Conservation (phyloP, 768 basidiomycete genomes). For the Filobasidium floriforme region DNA sequence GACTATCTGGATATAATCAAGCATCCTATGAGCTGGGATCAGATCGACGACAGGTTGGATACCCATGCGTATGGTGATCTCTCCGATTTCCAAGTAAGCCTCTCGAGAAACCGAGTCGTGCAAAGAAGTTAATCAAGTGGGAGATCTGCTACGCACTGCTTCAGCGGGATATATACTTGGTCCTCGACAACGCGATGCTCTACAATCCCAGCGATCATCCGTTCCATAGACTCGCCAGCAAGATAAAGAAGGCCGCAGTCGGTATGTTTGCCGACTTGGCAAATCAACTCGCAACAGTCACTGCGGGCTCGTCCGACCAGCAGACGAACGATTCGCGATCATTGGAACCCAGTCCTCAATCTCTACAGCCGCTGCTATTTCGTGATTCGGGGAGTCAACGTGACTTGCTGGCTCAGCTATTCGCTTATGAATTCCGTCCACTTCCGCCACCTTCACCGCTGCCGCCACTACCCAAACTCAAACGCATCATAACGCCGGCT, state of each 20-base stretch:
- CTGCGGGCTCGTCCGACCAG: not conserved
- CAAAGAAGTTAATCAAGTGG: conserved; percentile 13
- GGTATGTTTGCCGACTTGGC: conserved; percentile 7
- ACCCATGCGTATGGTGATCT: conserved; percentile 66
- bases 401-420: conserved; percentile 59
- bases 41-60: conserved; percentile 79
- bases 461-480: conserved; percentile 52
- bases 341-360: not conserved
- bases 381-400: conserved; percentile 40
- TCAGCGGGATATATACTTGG: conserved; percentile 63
- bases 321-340: not conserved
- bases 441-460: conserved; percentile 59
- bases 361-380: conserved; percentile 53
- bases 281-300: not conserved
- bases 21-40: conserved; percentile 83
- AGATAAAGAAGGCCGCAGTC: conserved; percentile 52
- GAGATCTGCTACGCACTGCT: not conserved
- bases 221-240: conserved; percentile 62
- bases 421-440: conserved; percentile 60
- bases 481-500: conserved; percentile 12
- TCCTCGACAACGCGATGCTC: conserved; percentile 78
- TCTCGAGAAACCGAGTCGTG: not conserved
- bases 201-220: conserved; percentile 73
- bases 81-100: conserved; percentile 56
- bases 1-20: conserved; percentile 88